phyloP scores from a whole-genome alignment of 768 basidiomycete species.

The Chalciporus piperatus region DNA sequence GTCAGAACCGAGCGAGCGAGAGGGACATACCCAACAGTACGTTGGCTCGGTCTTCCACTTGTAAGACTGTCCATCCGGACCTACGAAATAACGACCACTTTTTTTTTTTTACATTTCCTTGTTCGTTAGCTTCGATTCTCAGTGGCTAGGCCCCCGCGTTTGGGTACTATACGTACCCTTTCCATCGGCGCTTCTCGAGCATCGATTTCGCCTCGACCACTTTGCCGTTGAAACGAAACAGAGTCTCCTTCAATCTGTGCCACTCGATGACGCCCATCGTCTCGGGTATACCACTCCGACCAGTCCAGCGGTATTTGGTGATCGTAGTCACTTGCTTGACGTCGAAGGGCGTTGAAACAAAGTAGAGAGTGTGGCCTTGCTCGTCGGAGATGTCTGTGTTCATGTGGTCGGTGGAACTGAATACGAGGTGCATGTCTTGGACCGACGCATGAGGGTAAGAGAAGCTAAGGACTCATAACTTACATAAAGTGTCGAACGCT shows the following conservation, averaged over 20 bases:
- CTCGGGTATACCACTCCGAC: constrained; percentile 11
- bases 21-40: constrained; percentile 24
- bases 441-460: not conserved
- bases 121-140: not conserved
- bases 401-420: constrained; percentile 18
- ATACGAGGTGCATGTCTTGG: constrained; percentile 20
- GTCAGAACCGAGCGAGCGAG: not conserved
- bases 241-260: constrained; percentile 14
- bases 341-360: constrained; percentile 14
- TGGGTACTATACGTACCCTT: no score
- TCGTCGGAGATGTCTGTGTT: constrained; percentile 24
- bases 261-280: constrained; percentile 27
- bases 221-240: constrained; percentile 17
- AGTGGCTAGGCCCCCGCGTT: no score
- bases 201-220: constrained; percentile 5
- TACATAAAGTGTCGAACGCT: no score
- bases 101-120: not conserved
- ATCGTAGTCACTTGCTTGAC: constrained; percentile 23
- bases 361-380: constrained; percentile 16
- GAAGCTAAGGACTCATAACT: no score
- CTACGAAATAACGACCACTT: constrained; percentile 34
- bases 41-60: constrained; percentile 30
- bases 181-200: constrained; percentile 16
- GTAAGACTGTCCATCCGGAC: constrained; percentile 29
- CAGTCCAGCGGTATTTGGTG: constrained; percentile 22